These are phyloP conservation scores for Camelina hispida DNA, from an alignment of 345 rosid genomes.

Conservation along the genomic window DNA sequence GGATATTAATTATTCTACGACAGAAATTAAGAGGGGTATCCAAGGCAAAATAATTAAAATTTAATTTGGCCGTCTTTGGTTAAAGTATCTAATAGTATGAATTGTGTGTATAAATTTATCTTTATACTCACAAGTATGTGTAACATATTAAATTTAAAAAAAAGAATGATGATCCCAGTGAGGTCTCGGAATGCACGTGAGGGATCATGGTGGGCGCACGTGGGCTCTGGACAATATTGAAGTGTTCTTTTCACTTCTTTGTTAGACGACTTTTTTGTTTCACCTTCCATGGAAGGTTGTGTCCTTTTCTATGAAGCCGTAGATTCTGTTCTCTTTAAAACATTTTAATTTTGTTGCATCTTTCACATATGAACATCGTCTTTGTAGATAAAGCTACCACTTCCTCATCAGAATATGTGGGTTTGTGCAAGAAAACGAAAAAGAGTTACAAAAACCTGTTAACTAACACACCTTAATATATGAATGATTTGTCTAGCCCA, in stretches of 20 bases:
- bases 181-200: conserved; percentile 66
- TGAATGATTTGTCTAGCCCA: too few relatives aligned
- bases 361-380: conserved; percentile 72
- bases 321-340: conserved; percentile 75
- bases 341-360: conserved; percentile 64
- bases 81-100: not conserved
- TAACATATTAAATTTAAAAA: not conserved
- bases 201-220: conserved; percentile 68
- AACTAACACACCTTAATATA: not conserved
- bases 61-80: too few relatives aligned
- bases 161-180: conserved; percentile 49
- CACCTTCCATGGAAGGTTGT: conserved; percentile 76
- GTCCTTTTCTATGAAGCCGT: conserved; percentile 77
- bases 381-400: conserved; percentile 75
- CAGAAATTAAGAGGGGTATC: not conserved
- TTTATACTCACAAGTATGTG: not conserved
- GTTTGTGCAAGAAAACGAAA: not conserved
- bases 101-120: not conserved
- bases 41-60: not conserved
- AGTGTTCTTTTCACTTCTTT: conserved; percentile 69
- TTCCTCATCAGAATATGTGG: conserved; percentile 74
- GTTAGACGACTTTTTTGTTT: conserved; percentile 71
- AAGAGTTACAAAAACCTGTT: not conserved
- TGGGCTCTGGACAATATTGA: conserved; percentile 66
- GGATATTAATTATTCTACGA: not conserved